Base-by-base conservation (phyloP, 1,284 basidiomycete genomes). In the Malassezia furfur region DNA sequence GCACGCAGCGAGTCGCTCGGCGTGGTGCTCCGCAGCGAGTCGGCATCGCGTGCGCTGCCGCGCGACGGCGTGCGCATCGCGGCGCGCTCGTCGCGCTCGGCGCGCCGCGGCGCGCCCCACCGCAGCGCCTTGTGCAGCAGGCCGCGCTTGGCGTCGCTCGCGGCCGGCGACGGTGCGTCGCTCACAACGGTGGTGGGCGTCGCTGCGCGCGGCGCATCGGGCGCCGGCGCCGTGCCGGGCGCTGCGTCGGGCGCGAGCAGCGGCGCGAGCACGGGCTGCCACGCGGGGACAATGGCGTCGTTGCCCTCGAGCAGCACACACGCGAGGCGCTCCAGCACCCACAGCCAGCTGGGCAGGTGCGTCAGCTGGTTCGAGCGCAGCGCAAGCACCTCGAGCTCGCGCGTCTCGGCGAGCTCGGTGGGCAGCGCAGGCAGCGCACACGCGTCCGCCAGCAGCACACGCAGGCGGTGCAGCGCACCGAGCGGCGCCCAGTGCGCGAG, bases 291-390 rank as follows among this genome's bases (percentile, higher is more conserved):
- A 76, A 96, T 94, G 8, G 88, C 9, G 10, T n/a, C 86, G 74
- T 98, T 98, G 31, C 85, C 87, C 65, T 96, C 93, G 30, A 98
- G 82, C 61, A 86, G 85, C 2, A 98, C 79, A 5, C 85, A 85
- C 75, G 93, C 88, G 46, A 98, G 80, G 37, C 82, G 82, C 17
- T 83, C 80, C 31, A 98, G 80, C 32, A 87, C 81, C 73, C 87
- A 88, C 40, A 98, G 80, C 93, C 94, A 98, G 59, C 86, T 84
- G 3, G 93, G 93, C 30, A 98, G 80, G n/a, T 85, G 82, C 63
- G 87, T 81, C 68, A 98, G 80, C 70, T 85, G 85, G 77, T 98
- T 98, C 67, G 85, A 79, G 54, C 91, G 84, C 46, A 93, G 79
- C 70, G 88, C 90, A 56, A 96, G 81, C 5, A 88, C 88, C 70